These are phyloP conservation scores for Warburgia ugandensis DNA, from an alignment of 164 flowering plant genomes.

Conservation along the genomic window DNA sequence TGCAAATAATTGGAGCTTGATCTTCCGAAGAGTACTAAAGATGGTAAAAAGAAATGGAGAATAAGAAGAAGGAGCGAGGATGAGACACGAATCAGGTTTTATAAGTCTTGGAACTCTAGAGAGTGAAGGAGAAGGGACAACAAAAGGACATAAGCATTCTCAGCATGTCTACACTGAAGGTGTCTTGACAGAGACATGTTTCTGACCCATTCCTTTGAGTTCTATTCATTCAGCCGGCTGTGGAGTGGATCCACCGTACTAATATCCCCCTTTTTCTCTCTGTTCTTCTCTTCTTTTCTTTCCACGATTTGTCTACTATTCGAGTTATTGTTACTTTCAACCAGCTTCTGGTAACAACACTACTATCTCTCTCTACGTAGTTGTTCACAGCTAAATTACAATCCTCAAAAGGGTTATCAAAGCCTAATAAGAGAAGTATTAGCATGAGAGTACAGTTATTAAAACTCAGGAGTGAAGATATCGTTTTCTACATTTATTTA, in stretches of 20 bases:
- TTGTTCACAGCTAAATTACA: too few species aligned
- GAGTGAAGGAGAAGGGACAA: constrained; percentile 12
- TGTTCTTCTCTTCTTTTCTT: not conserved
- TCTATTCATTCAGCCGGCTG: constrained; percentile 27
- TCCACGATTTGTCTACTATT: too few species aligned
- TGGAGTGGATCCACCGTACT: not conserved
- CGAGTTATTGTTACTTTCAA: too few species aligned
- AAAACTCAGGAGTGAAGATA: too few species aligned
- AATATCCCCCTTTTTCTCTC: not conserved
- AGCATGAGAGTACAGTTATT: too few species aligned
- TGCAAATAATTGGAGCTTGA: too few species aligned
- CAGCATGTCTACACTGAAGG: constrained; percentile 10
- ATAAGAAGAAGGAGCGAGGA: not conserved
- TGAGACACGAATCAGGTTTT: constrained; percentile 1
- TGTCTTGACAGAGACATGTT: constrained; percentile 12
- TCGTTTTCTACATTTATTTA: too few species aligned
- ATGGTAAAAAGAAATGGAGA: not conserved
- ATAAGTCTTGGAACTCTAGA: not conserved
- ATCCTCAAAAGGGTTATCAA: too few species aligned
- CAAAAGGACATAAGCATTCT: constrained; percentile 20
- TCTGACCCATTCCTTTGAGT: constrained; percentile 18
- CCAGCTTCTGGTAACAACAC: too few species aligned
- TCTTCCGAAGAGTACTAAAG: not conserved
- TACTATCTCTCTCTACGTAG: too few species aligned
- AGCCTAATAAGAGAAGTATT: too few species aligned